Evolutionary conservation across 2,329 filamentous ascomycete species (phyloP).

Genomic region (Phialophora tarda): DNA sequence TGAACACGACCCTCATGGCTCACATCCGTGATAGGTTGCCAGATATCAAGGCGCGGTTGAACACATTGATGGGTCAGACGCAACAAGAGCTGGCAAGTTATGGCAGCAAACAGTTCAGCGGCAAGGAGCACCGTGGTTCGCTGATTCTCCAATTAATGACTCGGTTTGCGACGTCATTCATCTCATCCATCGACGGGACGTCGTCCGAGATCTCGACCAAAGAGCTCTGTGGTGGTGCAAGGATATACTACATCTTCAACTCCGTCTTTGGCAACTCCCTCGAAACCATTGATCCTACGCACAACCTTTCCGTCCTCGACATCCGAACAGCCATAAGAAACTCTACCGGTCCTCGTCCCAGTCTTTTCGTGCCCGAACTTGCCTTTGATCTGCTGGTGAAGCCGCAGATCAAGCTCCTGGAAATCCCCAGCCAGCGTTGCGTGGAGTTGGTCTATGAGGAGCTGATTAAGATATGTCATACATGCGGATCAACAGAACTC

Average conservation of each 20-base stretch:
- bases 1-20: constrained; percentile 93
- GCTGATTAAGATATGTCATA: constrained; percentile 98
- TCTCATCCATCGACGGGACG: constrained; percentile 97
- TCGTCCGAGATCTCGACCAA: constrained; percentile 99
- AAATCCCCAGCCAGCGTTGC: constrained; percentile 92
- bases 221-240: constrained; percentile 89
- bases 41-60: constrained; percentile 96
- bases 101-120: constrained; percentile 95
- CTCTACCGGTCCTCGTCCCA: constrained; percentile 92
- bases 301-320: constrained; percentile 90
- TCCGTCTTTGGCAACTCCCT: constrained; percentile 96
- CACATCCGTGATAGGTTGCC: constrained; percentile 95
- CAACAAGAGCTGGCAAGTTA: constrained; percentile 98
- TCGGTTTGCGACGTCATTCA: constrained; percentile 95
- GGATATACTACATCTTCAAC: constrained; percentile 99
- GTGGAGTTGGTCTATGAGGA: constrained; percentile 99
- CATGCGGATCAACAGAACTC: constrained; percentile 92
- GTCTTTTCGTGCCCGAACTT: constrained; percentile 95
- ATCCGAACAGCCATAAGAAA: constrained; percentile 98
- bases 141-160: constrained; percentile 98
- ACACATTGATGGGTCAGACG: constrained; percentile 99
- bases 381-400: constrained; percentile 98
- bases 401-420: constrained; percentile 95
- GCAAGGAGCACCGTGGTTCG: constrained; percentile 93
- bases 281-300: constrained; percentile 94